Evolutionary conservation across 352 stramenopile species (phyloP), one percentile per base, ranked within the genome.

Genomic region (Globisporangium polare): DNA sequence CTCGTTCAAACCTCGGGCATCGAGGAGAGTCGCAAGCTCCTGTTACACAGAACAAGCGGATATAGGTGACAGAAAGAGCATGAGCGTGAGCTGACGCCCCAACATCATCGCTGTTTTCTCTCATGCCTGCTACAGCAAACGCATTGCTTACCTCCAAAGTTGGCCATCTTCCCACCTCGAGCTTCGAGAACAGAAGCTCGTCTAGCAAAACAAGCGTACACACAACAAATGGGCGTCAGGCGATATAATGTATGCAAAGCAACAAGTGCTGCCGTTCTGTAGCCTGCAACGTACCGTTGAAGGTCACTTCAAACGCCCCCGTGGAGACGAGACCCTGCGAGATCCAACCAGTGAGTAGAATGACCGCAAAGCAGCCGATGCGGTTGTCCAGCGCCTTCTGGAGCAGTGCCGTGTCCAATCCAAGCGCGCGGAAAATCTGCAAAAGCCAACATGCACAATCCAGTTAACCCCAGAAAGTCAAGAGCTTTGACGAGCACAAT

Each of bases 301-400:
- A 90, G 61, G 82, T 90, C 31, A 94, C 80, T 69, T 94, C 85
- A 26, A 94, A 94, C 9, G 83, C 85, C 12, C 85, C 85, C 1
- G 83, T 81, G 13, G 85, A 80, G 46, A 88, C 67, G 53, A 94
- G 73, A 18, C 69, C 73, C 56, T 86, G 83, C 4, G 85, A 85
- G 12, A 85, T 37, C 0, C 75, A 77, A 6, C 85, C 83, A 47
- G 92, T 71, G 50, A 89, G 64, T 58, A 92, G 35, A 18, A 92
- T 77, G 15, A 90, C 63, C 27, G 83, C 75, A 62, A 94, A 90
- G 50, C 73, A 78, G 3, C 58, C 66, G 37, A 92, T 77, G 54
- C 80, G 80, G 68, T 94, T 94, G 63, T 91, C 72, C 54, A 84
- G 65, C 45, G 76, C 77, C 78, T 87, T 90, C 29, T 83, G 71